Evolutionary conservation across 1,139 yeast species (phyloP).

Genomic region (Candida glucosophila): DNA sequence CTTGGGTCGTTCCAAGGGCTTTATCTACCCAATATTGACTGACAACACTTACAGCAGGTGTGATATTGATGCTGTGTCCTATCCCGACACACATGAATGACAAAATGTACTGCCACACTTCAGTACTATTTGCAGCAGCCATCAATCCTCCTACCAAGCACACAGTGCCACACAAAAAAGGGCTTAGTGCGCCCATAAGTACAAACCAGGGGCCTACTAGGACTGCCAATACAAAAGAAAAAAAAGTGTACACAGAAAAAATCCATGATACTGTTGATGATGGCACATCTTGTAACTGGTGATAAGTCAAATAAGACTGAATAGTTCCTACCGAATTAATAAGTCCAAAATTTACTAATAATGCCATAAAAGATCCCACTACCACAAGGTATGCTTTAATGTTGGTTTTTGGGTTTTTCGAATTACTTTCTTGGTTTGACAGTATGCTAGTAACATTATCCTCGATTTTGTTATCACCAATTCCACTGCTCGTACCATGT

Average conservation of each 20-base stretch:
- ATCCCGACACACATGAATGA: slow-evolving; percentile 26
- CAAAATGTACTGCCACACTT: slow-evolving; percentile 26
- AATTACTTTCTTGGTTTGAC: neutral
- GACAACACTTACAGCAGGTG: slow-evolving; percentile 29
- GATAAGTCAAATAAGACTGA: slow-evolving; percentile 24
- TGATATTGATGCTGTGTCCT: slow-evolving; percentile 27
- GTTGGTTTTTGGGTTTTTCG: slow-evolving; percentile 19
- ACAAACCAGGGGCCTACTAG: slow-evolving; percentile 32
- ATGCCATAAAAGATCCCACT: slow-evolving; percentile 26
- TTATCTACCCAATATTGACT: slow-evolving; percentile 28
- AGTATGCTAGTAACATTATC: no score
- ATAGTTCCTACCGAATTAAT: slow-evolving; percentile 29
- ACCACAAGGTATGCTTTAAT: slow-evolving; percentile 23
- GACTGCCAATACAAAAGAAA: slow-evolving; percentile 24
- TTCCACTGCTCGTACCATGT: no score
- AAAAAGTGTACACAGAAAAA: slow-evolving; percentile 25
- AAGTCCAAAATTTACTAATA: slow-evolving; percentile 23
- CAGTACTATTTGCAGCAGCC: slow-evolving; percentile 22
- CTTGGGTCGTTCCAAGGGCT: slow-evolving; percentile 27
- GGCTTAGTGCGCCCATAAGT: slow-evolving; percentile 20
- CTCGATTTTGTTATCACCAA: no score
- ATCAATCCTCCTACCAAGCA: slow-evolving; percentile 24
- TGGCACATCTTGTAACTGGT: slow-evolving; percentile 17
- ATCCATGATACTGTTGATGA: slow-evolving; percentile 25
- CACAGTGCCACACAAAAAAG: slow-evolving; percentile 17